Conservation (phyloP, 169 alveolate genomes). For the Eimeria praecox region DNA sequence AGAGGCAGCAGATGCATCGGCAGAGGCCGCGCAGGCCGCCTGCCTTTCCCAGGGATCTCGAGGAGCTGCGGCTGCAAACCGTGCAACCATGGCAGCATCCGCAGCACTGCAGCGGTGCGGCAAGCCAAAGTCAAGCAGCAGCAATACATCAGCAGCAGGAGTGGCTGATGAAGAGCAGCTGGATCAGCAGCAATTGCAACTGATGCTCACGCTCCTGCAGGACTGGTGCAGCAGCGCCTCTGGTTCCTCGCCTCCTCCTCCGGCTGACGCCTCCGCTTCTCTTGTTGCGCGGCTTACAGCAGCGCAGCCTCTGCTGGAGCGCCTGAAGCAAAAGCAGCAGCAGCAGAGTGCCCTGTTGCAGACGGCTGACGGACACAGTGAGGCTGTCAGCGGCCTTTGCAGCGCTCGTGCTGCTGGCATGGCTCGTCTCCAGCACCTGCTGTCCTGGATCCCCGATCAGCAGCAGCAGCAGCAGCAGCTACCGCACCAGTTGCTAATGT, state of each 20-base stretch:
- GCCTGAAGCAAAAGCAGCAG: slow-evolving; percentile 41
- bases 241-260: slow-evolving; percentile 2
- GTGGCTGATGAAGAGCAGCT: slow-evolving; percentile 8
- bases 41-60: slow-evolving; percentile 58
- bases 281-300: slow-evolving; percentile 59
- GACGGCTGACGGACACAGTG: slow-evolving; percentile 12
- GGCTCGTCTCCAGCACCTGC: slow-evolving; percentile 28
- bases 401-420: slow-evolving; percentile 38
- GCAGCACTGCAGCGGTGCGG: slow-evolving; percentile 23
- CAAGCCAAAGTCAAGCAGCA: not conserved
- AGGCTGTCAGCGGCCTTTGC: slow-evolving; percentile 25
- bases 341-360: slow-evolving; percentile 55
- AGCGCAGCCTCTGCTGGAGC: slow-evolving; percentile 63
- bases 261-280: slow-evolving; percentile 45
- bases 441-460: slow-evolving; percentile 34
- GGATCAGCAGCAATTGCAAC: slow-evolving; percentile 65
- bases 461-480: slow-evolving; percentile 71
- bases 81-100: slow-evolving; percentile 58
- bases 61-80: slow-evolving; percentile 64
- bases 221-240: slow-evolving; percentile 52
- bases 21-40: not conserved
- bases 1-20: slow-evolving; percentile 22
- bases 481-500: slow-evolving; percentile 26
- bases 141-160: not conserved
- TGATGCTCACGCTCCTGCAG: slow-evolving; percentile 41